Base-by-base conservation (phyloP, 2,329 filamentous ascomycete genomes). In the Aspergillus ibericus region DNA sequence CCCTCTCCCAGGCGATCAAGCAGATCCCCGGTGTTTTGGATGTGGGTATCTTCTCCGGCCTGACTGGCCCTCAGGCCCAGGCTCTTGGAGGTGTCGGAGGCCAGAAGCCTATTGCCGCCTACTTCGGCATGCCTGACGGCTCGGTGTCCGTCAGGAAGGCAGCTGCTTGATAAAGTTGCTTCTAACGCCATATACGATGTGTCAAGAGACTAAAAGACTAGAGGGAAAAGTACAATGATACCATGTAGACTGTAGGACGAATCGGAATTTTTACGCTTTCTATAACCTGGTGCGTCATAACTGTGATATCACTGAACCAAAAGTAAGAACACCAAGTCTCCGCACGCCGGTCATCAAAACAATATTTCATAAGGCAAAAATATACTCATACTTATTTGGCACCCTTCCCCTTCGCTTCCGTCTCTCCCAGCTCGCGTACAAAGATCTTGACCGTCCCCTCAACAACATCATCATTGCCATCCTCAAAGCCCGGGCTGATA, bases 21-120 rank as follows among this genome's bases (percentile, higher is more conserved):
- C 81, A 82, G 64, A 89, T 96, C 63, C 88, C 90, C 1, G 95
- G 95, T 51, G 91, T 99, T 8, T 81, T 97, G 54, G 95, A 96
- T 72, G 93, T 96, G 27, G 95, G 95, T 13, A 83, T 99, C 47
- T 99, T 99, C 80, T 85, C 87, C 42, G 93, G 93, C 3, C 72
- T 87, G 68, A 93, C 93, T 60, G 93, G 93, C 0, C 80, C 85
- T 15, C 82, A 96, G 73, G 84, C 86, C 59, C 84, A 83, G 42
- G 80, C 83, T 55, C 80, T 83, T 59, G 82, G 86, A 63, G 80
- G 82, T 55, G 77, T 86, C 49, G 88, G 90, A 49, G 92, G 91
- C 0, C 92, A 97, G 79, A 96, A 93, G 78, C 95, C 95, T 0
- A 84, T 97, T 12, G 92, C 92, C 27, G 93, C 92, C 22, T 99